Conservation (phyloP, 257 asterid species). For the Penstemon barbatus region DNA sequence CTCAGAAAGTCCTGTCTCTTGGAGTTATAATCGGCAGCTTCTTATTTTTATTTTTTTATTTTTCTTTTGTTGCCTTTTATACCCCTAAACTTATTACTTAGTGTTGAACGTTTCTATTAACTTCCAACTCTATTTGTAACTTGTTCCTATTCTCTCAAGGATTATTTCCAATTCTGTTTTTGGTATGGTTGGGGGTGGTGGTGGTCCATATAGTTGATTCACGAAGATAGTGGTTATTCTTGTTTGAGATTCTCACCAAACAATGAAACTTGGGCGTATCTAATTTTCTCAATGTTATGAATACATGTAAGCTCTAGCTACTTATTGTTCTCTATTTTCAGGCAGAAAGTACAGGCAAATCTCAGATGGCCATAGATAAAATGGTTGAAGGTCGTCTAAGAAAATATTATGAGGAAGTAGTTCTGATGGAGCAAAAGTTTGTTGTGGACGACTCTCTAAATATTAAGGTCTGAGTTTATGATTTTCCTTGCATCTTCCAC, state of each 20-base stretch:
- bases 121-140: background rate
- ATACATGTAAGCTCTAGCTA: constrained; percentile 16
- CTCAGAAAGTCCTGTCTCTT: background rate
- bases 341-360: constrained; percentile 93
- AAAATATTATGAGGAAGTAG: constrained; percentile 94
- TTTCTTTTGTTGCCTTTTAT: background rate
- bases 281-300: background rate
- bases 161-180: background rate
- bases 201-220: background rate
- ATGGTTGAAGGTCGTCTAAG: constrained; percentile 95
- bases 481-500: constrained; percentile 8
- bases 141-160: background rate
- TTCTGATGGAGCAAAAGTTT: constrained; percentile 93
- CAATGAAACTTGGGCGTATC: constrained; percentile 18
- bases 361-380: constrained; percentile 82
- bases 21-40: background rate
- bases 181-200: background rate
- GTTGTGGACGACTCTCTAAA: constrained; percentile 66
- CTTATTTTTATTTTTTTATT: background rate
- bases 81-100: background rate
- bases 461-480: constrained; percentile 53
- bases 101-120: background rate
- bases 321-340: constrained; percentile 30
- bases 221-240: constrained; percentile 9
- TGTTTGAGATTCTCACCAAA: constrained; percentile 6